phyloP scores from a whole-genome alignment of 2,329 filamentous ascomycete species.

The Atkinsonella hypoxylon region DNA sequence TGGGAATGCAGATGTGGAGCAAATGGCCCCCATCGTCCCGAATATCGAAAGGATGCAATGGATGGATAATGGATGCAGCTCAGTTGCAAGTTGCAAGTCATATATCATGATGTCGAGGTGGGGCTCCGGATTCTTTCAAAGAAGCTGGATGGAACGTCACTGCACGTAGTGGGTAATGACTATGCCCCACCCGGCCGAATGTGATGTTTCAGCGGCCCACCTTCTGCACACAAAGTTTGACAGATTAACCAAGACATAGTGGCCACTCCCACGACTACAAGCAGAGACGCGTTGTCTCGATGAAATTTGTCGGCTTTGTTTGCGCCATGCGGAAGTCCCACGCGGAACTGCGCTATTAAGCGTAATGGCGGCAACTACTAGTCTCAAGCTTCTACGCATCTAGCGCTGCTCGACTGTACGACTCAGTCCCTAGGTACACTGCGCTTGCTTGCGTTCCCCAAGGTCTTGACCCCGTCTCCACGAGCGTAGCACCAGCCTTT shows the following conservation, averaged over 20 bases:
- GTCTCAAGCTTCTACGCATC: neutral
- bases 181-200: neutral
- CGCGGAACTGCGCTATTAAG: neutral
- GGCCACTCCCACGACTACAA: no score
- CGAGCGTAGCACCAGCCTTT: no score
- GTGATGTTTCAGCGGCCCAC: neutral
- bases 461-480: no score
- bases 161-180: slow-evolving; percentile 3
- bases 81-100: neutral
- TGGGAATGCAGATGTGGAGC: neutral
- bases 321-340: no score
- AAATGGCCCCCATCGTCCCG: neutral
- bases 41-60: neutral
- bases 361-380: neutral
- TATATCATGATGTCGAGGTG: slow-evolving; percentile 4
- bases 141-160: slow-evolving; percentile 15
- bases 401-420: neutral
- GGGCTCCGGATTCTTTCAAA: neutral
- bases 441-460: neutral
- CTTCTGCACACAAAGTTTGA: no score
- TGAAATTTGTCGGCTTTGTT: no score
- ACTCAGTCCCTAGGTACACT: neutral
- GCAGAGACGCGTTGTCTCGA: no score
- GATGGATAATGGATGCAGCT: neutral
- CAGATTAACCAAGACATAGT: no score